Evolutionary conservation across 345 rosid genomes (phyloP), one percentile per base, ranked within the genome.

Genomic region (Iberis pinnata): DNA sequence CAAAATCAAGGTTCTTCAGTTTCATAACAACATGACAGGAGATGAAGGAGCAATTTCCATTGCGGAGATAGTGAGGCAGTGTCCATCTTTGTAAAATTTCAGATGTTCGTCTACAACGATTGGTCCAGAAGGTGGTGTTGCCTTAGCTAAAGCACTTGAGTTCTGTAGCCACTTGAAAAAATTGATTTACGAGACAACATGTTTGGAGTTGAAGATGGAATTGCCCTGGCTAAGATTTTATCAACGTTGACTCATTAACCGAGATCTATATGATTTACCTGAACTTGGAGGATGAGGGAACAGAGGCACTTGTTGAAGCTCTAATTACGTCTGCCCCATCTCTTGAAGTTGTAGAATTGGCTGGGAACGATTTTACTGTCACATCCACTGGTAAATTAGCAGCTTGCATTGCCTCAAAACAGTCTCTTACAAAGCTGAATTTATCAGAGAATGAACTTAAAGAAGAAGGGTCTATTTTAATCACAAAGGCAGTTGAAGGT

Each of bases 21-120:
- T 89, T 69, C 95, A 83, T 52, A 89, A 83, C 67, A 89, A 89
- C 71, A 89, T 89, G 95, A 83, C 95, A 1, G 97, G 95, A 42
- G 97, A 86, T 35, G 76, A 75, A 68, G 97, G 95, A 57, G 93
- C 86, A 5, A 43, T 76, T 56, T 77, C 95, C 27, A 86, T 89
- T 47, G 64, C 93, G 32, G 80, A 83, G 70, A 78, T 83, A 9
- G 73, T 86, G 67, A 75, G 58, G 61, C 57, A 55, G 17, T 78
- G 84, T 41, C 83, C 76, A 12, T 48, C 58, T 6, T 53, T 86
- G 75, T 88, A 81, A 71, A 87, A 89, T 63, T 86, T 89, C 55
- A 72, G 75, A 43, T 89, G 97, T 53, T 86, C 95, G 15, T 86
- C 93, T 12, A 86, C 88, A 0, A 81, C 95, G 64, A 58, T 89